phyloP scores from a whole-genome alignment of 148 eudicot genomes.

The Cornus suecica region DNA sequence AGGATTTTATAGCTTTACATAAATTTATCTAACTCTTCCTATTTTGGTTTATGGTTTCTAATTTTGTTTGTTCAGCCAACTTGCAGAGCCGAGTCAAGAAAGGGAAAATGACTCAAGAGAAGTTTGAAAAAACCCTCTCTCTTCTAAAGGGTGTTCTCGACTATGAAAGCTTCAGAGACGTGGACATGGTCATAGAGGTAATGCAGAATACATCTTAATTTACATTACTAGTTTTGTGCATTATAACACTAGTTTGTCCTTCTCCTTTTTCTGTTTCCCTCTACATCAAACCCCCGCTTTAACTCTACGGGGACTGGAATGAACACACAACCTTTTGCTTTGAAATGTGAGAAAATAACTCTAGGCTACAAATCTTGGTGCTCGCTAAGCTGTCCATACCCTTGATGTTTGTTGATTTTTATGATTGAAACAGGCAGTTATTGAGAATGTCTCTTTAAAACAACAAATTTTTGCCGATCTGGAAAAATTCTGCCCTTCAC shows the following conservation, averaged over 20 bases:
- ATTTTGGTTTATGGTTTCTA: not conserved
- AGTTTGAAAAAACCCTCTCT: slow-evolving; percentile 69
- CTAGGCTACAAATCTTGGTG: no score
- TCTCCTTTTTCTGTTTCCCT: no score
- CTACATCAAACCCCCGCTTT: no score
- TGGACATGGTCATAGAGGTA: slow-evolving; percentile 99
- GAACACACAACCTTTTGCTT: no score
- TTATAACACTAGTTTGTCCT: not conserved
- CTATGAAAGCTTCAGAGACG: slow-evolving; percentile 79
- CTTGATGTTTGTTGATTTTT: slow-evolving; percentile 2
- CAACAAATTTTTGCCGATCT: slow-evolving; percentile 91
- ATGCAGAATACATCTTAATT: not conserved
- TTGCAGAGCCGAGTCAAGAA: slow-evolving; percentile 84
- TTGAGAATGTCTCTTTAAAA: slow-evolving; percentile 81
- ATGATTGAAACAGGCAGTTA: slow-evolving; percentile 64
- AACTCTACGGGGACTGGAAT: no score
- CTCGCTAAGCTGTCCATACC: not conserved
- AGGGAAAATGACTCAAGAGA: slow-evolving; percentile 81
- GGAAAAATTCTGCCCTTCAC: slow-evolving; percentile 83
- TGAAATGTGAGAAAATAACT: no score
- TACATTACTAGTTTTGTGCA: not conserved
- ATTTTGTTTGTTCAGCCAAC: slow-evolving; percentile 50
- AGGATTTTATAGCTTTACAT: not conserved
- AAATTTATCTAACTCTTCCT: slow-evolving; percentile 7
- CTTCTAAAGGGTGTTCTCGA: slow-evolving; percentile 78